Base-by-base conservation (phyloP, 2,329 filamentous ascomycete genomes). In the Talaromyces pinophilus region DNA sequence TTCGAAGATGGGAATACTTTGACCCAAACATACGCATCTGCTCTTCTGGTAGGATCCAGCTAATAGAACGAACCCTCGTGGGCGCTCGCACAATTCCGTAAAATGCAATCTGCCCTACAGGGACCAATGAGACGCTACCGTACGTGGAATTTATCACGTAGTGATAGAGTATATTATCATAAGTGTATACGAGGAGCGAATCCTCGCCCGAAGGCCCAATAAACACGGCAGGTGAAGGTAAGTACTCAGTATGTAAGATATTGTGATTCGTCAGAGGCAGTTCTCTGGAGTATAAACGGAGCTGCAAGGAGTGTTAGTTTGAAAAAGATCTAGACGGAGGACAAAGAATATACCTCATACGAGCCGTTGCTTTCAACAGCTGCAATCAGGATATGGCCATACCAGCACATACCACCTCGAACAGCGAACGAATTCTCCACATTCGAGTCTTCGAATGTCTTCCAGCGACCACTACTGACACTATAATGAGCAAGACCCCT, bases 91-190 rank as follows among this genome's bases (percentile, higher is more conserved):
- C 93, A 69, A 99, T 97, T 55, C 95, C 95, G 76, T 99, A 92
- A 72, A 99, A 95, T 13, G 92, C 94, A 73, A 99, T 99, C 76
- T 98, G 95, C 10, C 96, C 95, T n/a, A 98, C 93, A 75, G 96
- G 93, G 6, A 96, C 87, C 35, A 98, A 85, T 52, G 88, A 89
- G 40, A 96, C 86, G 25, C 88, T 88, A n/a, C 86, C 84, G 25
- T 87, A 84, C 0, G 88, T 86, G 0, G 91, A 88, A 69, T 84
- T 86, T 69, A 99, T 94, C 67, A 99, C 88, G 76, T 93, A 99
- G 76, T 99, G 95, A 74, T 97, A 95, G 17, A 99, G 85, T 11
- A 96, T 86, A 76, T 99, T 99, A 75, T 98, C 94, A 76, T 97
- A 93, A 0, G 95, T 99, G 77, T 99, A 99, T 11, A 97, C 94